A percentile compares a stretch with the other conserved stretches of the same genome.
Evolutionary conservation across 768 basidiomycete genomes (phyloP).

Genomic region (Trametes villosa): DNA sequence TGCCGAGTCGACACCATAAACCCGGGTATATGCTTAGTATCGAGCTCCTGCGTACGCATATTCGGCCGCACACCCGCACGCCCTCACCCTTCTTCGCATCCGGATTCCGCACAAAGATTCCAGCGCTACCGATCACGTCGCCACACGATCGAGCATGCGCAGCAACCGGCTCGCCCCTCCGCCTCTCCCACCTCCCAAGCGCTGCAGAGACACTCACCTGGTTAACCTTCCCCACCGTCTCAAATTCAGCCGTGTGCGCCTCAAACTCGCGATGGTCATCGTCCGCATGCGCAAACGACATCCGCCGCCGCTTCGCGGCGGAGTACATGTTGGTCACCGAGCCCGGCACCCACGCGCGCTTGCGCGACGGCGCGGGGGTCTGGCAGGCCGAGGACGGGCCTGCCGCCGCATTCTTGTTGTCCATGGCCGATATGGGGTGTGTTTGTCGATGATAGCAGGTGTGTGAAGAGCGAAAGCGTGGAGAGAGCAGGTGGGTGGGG

Average conservation of each 20-base stretch:
- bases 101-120: neutral
- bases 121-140: neutral
- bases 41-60: too few relatives aligned
- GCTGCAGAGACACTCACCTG: constrained; percentile 38
- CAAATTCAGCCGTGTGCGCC: neutral
- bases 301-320: constrained; percentile 43
- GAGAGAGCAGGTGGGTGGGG: neutral
- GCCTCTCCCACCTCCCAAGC: neutral
- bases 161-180: neutral
- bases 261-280: constrained; percentile 10
- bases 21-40: neutral
- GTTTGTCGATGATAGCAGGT: neutral
- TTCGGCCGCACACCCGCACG: constrained; percentile 8
- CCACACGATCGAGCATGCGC: constrained; percentile 1
- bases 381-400: constrained; percentile 12
- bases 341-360: constrained; percentile 31
- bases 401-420: constrained; percentile 2
- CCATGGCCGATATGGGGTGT: neutral
- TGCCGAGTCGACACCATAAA: neutral
- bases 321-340: constrained; percentile 47
- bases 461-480: neutral
- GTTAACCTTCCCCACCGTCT: constrained; percentile 40
- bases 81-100: neutral
- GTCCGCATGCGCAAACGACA: constrained; percentile 35
- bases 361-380: constrained; percentile 22